phyloP scores from a whole-genome alignment of 805 yeast genomes.

The Monosporozyma siamensis region DNA sequence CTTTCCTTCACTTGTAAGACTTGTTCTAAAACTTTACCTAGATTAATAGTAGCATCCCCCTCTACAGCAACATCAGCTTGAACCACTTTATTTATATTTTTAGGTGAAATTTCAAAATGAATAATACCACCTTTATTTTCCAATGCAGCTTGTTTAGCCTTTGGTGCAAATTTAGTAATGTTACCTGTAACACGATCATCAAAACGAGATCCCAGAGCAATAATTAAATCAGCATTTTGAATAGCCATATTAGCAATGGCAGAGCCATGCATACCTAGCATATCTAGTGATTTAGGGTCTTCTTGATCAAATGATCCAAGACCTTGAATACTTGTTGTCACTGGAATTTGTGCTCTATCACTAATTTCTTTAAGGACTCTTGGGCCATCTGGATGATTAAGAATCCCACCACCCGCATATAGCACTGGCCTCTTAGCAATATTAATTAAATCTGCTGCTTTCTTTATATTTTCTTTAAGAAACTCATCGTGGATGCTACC shows the following conservation, averaged over 20 bases:
- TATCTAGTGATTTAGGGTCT: conserved; percentile 83
- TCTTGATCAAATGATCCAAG: conserved; percentile 91
- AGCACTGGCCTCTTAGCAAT: conserved; percentile 79
- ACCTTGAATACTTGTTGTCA: conserved; percentile 90
- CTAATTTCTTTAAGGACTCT: conserved; percentile 68
- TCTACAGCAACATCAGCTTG: conserved; percentile 93
- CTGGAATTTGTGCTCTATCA: conserved; percentile 88
- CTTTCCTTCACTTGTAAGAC: conserved; percentile 57
- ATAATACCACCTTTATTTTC: conserved; percentile 91
- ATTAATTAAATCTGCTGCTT: conserved; percentile 73
- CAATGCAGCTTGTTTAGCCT: conserved; percentile 77
- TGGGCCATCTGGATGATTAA: conserved; percentile 76
- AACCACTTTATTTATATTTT: conserved; percentile 95
- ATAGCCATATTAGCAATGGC: conserved; percentile 93
- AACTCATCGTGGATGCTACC: conserved; percentile 61
- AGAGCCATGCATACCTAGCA: conserved; percentile 98
- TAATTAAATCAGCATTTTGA: conserved; percentile 84
- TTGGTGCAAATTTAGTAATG: conserved; percentile 85
- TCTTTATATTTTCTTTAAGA: conserved; percentile 60
- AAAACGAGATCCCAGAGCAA: conserved; percentile 94
- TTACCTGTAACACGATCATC: conserved; percentile 96
- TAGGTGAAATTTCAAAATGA: conserved; percentile 93
- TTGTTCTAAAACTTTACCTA: conserved; percentile 63
- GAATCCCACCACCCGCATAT: conserved; percentile 87
- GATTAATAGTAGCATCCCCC: conserved; percentile 84